Conservation (phyloP, 2,329 filamentous ascomycete genomes). For the Aspergillus texensis region DNA sequence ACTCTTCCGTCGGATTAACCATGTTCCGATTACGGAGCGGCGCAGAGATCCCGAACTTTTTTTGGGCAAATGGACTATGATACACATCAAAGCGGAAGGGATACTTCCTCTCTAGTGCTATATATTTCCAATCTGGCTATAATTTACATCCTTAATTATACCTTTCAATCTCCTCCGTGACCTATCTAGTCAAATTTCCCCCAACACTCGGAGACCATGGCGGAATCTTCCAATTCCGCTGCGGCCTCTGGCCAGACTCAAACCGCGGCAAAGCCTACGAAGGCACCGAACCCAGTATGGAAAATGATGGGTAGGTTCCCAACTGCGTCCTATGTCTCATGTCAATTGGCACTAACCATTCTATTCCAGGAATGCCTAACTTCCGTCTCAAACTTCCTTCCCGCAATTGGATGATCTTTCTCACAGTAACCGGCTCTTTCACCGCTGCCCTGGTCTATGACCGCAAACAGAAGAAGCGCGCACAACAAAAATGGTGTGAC, state of each 20-base stretch:
- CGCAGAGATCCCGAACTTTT: slow-evolving; percentile 8
- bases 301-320: slow-evolving; percentile 64
- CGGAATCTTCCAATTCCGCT: slow-evolving; percentile 39
- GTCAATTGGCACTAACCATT: slow-evolving; percentile 2
- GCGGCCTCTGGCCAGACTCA: slow-evolving; percentile 41
- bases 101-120: neutral
- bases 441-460: slow-evolving; percentile 86
- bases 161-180: neutral
- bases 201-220: slow-evolving; percentile 31
- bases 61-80: slow-evolving; percentile 4
- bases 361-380: slow-evolving; percentile 70
- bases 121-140: neutral
- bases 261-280: slow-evolving; percentile 44
- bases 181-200: neutral
- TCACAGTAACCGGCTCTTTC: slow-evolving; percentile 75
- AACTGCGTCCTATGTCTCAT: neutral
- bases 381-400: slow-evolving; percentile 85
- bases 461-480: slow-evolving; percentile 82
- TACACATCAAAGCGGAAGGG: neutral
- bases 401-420: slow-evolving; percentile 97
- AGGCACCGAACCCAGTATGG: slow-evolving; percentile 68
- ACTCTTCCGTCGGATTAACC: slow-evolving; percentile 1
- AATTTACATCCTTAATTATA: neutral
- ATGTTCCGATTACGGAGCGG: slow-evolving; percentile 2
- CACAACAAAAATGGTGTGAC: slow-evolving; percentile 82